Base-by-base conservation (phyloP, 2,329 filamentous ascomycete species). In the Cladorrhinum sp. region DNA sequence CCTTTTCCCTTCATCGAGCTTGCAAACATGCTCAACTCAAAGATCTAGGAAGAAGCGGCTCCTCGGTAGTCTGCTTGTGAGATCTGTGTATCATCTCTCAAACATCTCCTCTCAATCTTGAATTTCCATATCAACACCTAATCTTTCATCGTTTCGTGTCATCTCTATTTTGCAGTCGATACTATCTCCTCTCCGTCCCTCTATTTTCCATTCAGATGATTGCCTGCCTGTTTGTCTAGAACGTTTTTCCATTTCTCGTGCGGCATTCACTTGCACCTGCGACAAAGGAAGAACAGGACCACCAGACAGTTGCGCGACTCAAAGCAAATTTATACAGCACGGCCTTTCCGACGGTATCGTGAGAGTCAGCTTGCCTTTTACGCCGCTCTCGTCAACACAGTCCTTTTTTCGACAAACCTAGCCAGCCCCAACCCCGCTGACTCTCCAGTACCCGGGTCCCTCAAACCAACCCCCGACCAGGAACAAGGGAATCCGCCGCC, bases 41-140 rank as follows among this genome's bases (percentile, higher is more conserved):
- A 74, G 76, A 76, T 82, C 73, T 84, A 68, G 78, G 78, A 78
- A 72, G 73, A 77, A 78, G 78, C 81, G 79, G 80, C 80, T 81
- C 75, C 74, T 72, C 68, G 29, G 77, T 78, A 82, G 81, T 83
- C 80, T 81, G 81, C 81, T 82, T 76, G 71, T 71, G 67, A 71
- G 67, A 70, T 68, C 65, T 66, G 58, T 65, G 65, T 76, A 68
- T 71, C 69, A 49, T 64, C 60, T 65, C 52, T 69, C 36, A 24
- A 50, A 50, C 36, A 45, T 56, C 58, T 60, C 63, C 55, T 64
- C 62, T 66, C 61, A 51, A 57, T 60, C 62, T 61, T 45, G 58
- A 36, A 50, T 59, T 51, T 32, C 57, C 53, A 16, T 36, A 38
- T 16, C 20, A 2, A 32, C 50, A 32, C 41, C 53, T 56, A 56